Base-by-base conservation (phyloP, 495 filamentous ascomycete species). In the Xanthoparmelia taractica region DNA sequence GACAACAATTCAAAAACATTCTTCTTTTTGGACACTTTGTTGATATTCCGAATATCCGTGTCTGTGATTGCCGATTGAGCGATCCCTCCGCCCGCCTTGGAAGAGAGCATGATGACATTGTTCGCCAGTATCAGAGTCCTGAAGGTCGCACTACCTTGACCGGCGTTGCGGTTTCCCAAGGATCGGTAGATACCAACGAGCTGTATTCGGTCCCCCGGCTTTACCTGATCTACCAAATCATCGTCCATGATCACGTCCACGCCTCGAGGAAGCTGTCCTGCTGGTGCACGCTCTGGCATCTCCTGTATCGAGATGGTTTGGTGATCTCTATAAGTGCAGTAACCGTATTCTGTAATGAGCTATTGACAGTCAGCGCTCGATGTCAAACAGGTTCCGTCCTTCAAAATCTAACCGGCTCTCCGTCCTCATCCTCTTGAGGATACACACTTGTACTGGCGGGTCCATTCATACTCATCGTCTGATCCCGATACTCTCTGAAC, bases 241-340 rank as follows among this genome's bases (percentile, higher is more conserved):
- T 99, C 94, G 67, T 99, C 94, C 66, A 97, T 76, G 63, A 99
- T 91, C 25, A 99, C 92, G 75, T 99, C 94, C n/a, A 97, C 94
- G 55, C 92, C 91, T 62, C 94, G 85, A 63, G 94, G 94, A 67
- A 99, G 83, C 78, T 97, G 94, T 55, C 94, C 94, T 59, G 94
- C 93, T 34, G 94, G 94, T 31, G 94, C 94, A 69, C 94, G 82
- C 73, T 99, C 94, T 18, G 94, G 94, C 94, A 99, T 99, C 80
- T 99, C 94, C 79, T 99, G 94, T 69, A 99, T 96, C 1, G 94
- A 97, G 56, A 99, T 91, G 23, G 91, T 92, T 72, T 99, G 94
- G 73, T 99, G 95, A 72, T 99, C 94, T 72, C 93, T 83, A 73
- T 97, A 99, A 25, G 87, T 94, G 73, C 86, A 94, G 74, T 95